Conservation (phyloP, 768 basidiomycete species). For the Mycena metata region DNA sequence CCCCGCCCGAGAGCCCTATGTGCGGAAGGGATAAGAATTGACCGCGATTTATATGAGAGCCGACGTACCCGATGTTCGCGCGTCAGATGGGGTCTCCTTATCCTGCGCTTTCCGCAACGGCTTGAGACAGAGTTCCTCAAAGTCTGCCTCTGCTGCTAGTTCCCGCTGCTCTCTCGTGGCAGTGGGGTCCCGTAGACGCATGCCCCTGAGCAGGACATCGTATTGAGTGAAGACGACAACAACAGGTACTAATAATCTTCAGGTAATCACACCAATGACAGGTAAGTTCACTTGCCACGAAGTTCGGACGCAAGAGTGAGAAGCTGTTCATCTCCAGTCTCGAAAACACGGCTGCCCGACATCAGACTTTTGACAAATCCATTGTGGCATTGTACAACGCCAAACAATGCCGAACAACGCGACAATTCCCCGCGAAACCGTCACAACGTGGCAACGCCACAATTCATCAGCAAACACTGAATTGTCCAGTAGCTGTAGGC, state of each 20-base stretch:
- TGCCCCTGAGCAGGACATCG: background rate
- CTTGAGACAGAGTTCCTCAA: constrained; percentile 5
- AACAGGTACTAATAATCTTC: background rate
- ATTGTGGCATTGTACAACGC: too few relatives aligned
- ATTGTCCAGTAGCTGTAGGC: too few relatives aligned
- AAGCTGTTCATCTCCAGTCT: constrained; percentile 14
- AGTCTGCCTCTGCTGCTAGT: background rate
- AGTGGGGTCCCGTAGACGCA: background rate
- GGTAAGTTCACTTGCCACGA: background rate
- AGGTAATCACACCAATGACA: background rate
- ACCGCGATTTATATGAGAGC: background rate
- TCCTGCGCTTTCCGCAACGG: background rate
- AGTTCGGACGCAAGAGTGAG: background rate
- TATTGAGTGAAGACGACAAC: constrained; percentile 10
- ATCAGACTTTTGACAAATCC: too few relatives aligned
- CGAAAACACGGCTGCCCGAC: background rate
- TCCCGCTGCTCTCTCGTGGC: background rate
- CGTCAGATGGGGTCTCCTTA: background rate
- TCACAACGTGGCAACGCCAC: too few relatives aligned
- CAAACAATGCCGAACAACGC: too few relatives aligned
- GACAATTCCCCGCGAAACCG: too few relatives aligned
- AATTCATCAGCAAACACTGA: too few relatives aligned
- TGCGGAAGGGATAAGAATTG: background rate
- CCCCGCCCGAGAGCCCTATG: constrained; percentile 7
- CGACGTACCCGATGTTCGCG: constrained; percentile 8